Conservation (phyloP, 2,329 filamentous ascomycete species). For the Xylaria sp. region DNA sequence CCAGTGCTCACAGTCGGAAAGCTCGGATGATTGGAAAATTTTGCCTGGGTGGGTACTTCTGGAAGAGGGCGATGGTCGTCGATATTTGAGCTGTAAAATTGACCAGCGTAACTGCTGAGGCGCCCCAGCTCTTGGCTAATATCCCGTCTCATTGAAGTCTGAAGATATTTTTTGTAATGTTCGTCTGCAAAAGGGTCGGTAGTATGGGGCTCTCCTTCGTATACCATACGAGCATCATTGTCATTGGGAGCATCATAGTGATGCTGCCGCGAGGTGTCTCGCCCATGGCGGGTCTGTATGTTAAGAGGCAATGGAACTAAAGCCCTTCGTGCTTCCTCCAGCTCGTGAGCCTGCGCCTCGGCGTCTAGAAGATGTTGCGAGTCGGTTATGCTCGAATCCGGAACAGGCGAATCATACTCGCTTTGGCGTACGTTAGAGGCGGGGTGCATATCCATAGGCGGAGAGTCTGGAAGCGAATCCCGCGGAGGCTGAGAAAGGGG, state of each 20-base stretch:
- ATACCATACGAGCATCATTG: too few species aligned
- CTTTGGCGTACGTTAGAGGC: neutral
- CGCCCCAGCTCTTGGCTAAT: slow-evolving; percentile 55
- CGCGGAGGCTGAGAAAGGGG: slow-evolving; percentile 19
- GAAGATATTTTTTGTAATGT: slow-evolving; percentile 20
- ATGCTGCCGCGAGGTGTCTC: neutral
- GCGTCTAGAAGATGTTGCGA: slow-evolving; percentile 43
- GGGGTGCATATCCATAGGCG: slow-evolving; percentile 7
- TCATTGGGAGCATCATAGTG: neutral
- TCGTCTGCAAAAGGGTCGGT: slow-evolving; percentile 9
- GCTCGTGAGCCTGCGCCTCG: slow-evolving; percentile 38
- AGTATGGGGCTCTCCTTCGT: neutral
- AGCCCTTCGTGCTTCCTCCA: slow-evolving; percentile 29
- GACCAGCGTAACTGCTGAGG: slow-evolving; percentile 43
- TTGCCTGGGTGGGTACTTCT: slow-evolving; percentile 12
- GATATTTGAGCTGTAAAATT: slow-evolving; percentile 37
- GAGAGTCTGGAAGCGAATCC: slow-evolving; percentile 20
- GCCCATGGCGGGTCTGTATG: slow-evolving; percentile 20
- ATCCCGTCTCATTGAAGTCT: slow-evolving; percentile 53
- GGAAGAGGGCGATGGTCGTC: neutral
- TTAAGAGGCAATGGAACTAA: slow-evolving; percentile 40
- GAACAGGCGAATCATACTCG: slow-evolving; percentile 24
- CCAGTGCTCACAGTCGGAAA: slow-evolving; percentile 4
- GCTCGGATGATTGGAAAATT: slow-evolving; percentile 26
- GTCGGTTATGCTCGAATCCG: slow-evolving; percentile 38